Base-by-base conservation (phyloP, 2,329 filamentous ascomycete species). In the Claviceps humidiphila region DNA sequence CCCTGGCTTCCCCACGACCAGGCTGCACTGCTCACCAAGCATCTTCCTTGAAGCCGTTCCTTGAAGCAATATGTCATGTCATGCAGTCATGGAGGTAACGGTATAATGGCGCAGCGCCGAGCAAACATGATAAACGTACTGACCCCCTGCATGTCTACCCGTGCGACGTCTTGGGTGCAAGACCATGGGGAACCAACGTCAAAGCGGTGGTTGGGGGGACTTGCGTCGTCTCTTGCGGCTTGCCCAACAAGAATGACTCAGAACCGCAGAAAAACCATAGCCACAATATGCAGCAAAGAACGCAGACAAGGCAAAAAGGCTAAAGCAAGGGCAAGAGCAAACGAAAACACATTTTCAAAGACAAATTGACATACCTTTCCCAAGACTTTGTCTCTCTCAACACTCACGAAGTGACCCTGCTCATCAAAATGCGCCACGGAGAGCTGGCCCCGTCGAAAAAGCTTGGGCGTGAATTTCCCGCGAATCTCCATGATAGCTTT, bases 401-500 rank as follows among this genome's bases (percentile, higher is more conserved):
- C 77, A 67, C 84, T 93, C 65, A 84, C 75, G 68, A 95, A 97
- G 61, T 89, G 88, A 57, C 87, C 78, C 68, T 85, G 75, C 53
- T 89, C 85, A 64, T 95, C 87, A 66, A 95, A 96, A 68, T 95
- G 87, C 63, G 84, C 73, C 43, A 78, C 76, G 14, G 84, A 81
- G 55, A 94, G 77, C 57, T 88, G 77, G 2, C 90, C 89, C 50
- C 86, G 85, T 60, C 88, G 89, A 62, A 95, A 83, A 56, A 96
- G 75, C 68, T 96, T 96, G 47, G 86, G 82, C 34, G 88, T 90
- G 57, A 96, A 84, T 68, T 90, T 94, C 62, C 93, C 93, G 47
- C 94, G 84, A 60, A 91, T 89, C 65, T 98, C 91, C 83, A 96
- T 95, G 60, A 98, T 95, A 20, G 86, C 84, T 57, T 88, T 87